Base-by-base conservation (phyloP, 345 rosid species). In the Atalantia buxifolia region DNA sequence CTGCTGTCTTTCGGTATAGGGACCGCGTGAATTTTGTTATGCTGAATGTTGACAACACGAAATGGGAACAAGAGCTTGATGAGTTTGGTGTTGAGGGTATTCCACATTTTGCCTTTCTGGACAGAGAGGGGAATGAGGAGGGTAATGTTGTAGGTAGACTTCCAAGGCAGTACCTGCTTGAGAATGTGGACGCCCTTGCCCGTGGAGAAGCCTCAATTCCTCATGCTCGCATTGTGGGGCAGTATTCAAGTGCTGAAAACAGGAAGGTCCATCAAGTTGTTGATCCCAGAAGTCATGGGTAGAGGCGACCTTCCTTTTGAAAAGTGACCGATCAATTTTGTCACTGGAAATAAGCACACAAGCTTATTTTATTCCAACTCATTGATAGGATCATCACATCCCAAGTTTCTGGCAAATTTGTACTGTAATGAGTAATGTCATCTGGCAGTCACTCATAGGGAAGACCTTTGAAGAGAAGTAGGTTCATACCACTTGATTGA, bases 31-130 rank as follows among this genome's bases (percentile, higher is more conserved):
- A 95, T 84, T 95, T 93, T 82, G 99, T 93, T 66, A 91, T 93
- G 99, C 80, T 95, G 84, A 95, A 95, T 76, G 99, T 95, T 65
- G 99, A 93, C 85, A 92, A 95, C 80, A 95, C 98, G 16, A 93
- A 88, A 85, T 95, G 99, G 97, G 98, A 95, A 81, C 98, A 95
- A 81, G 99, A 95, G 86, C 84, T 95, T 48, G 92, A 95, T 55
- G 99, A 95, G 87, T 93, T 95, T 79, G 98, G 98, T n/a, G 98
- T 95, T 27, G 98, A 95, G 80, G 99, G 98, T 64, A 95, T 92
- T 82, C 98, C 99, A 0, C 98, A 95, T 84, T 93, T 93, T 73
- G 88, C 97, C 2, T 95, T 95, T 80, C 87, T 95, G 25, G 99
- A 93, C 78, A 87, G 75, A 79, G 77, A 91, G 25, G 98, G 99